These are phyloP conservation scores for Cladosporium sp. DNA, from an alignment of 2,329 filamentous ascomycete genomes.

Conservation along the genomic window DNA sequence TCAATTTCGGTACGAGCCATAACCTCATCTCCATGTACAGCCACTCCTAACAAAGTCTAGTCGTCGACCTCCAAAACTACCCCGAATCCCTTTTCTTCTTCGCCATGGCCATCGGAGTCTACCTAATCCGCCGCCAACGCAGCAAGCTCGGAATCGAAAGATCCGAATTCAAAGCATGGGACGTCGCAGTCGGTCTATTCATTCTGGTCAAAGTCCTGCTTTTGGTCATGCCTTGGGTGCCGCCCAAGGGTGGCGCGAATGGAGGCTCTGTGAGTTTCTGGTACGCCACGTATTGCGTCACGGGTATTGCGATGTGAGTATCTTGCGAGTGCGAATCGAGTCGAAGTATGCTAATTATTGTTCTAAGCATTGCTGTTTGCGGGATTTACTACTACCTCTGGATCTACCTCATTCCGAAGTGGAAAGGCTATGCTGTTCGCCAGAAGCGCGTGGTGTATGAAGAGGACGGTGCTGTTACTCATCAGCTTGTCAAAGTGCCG, in stretches of 20 bases:
- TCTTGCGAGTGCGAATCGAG: background rate
- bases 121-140: constrained; percentile 54
- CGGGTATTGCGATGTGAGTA: constrained; percentile 60
- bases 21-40: no score
- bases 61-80: constrained; percentile 49
- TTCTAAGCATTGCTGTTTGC: constrained; percentile 47
- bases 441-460: constrained; percentile 37
- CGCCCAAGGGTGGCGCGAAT: constrained; percentile 55
- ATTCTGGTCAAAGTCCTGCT: constrained; percentile 58
- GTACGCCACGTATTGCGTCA: constrained; percentile 66
- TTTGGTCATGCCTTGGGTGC: constrained; percentile 68
- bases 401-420: constrained; percentile 54
- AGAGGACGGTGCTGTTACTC: constrained; percentile 44
- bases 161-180: constrained; percentile 57
- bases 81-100: constrained; percentile 57
- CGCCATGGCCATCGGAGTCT: constrained; percentile 54
- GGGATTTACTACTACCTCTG: constrained; percentile 56
- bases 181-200: constrained; percentile 55
- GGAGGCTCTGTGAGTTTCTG: constrained; percentile 68
- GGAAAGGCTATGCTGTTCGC: constrained; percentile 52
- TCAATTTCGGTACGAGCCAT: constrained; percentile 48
- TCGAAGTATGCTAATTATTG: background rate
- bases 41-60: background rate
- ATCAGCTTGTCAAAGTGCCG: constrained; percentile 54
- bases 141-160: constrained; percentile 45